phyloP scores from a whole-genome alignment of 140 eudicot genomes.

The Ambrosia hybrid region DNA sequence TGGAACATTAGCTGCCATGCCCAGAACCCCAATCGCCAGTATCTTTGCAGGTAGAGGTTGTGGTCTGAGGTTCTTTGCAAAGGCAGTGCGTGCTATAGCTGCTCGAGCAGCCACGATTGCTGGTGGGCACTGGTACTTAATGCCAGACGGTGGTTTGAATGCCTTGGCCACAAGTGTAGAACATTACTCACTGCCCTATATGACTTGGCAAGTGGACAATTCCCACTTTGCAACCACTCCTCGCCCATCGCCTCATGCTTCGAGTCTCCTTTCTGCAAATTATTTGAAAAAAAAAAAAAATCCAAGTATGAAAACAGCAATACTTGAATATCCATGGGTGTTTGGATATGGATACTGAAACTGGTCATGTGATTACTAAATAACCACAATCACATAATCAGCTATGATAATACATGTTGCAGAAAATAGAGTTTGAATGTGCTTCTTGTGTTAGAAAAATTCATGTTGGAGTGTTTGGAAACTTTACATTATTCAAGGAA shows the following conservation, averaged over 20 bases:
- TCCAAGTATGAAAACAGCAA: too few species aligned
- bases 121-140: slow-evolving; percentile 65
- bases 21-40: slow-evolving; percentile 69
- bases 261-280: slow-evolving; percentile 60
- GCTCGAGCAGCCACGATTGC: slow-evolving; percentile 83
- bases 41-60: slow-evolving; percentile 76
- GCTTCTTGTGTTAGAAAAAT: neutral
- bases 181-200: slow-evolving; percentile 76
- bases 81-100: slow-evolving; percentile 77
- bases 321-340: too few species aligned
- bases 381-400: neutral
- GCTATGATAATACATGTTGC: too few species aligned
- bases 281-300: neutral
- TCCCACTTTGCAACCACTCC: slow-evolving; percentile 86
- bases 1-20: slow-evolving; percentile 85
- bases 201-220: slow-evolving; percentile 91
- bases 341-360: too few species aligned
- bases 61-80: slow-evolving; percentile 82
- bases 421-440: too few species aligned
- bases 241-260: slow-evolving; percentile 77
- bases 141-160: slow-evolving; percentile 74
- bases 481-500: too few species aligned
- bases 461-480: too few species aligned
- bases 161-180: slow-evolving; percentile 84
- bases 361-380: too few species aligned